Evolutionary conservation across 306 rosid species (phyloP), one percentile per base, ranked within the genome.

Genomic region (Dryas drummondii): DNA sequence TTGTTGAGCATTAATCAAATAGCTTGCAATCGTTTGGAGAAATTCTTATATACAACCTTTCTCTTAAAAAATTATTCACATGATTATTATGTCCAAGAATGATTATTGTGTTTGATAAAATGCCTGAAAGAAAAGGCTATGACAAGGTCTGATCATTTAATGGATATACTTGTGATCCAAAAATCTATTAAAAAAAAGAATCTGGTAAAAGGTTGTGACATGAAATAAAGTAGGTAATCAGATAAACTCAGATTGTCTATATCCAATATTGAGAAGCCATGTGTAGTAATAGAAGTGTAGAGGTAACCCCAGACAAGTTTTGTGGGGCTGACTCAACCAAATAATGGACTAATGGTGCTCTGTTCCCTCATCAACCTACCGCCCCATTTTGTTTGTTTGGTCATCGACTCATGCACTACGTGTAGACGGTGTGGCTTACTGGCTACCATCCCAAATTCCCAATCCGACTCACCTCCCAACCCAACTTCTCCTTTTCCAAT

Each of bases 301-400:
- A 41, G 44, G 47, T 40, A 3, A 13, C 45, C 22, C 68, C 48
- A 40, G 15, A 40, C 68, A 4, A 5, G 45, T 27, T 10, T 32
- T 4, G 66, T 60, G 66, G 56, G 59, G 49, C 68, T 62, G 68
- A 62, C 46, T 60, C 42, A 59, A 13, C 68, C 16, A 11, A 37
- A 14, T 44, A 55, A 7, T 16, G 27, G 4, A n/a, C 1, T 17
- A 4, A 11, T 60, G 7, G 14, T 2, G 42, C 16, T 37, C n/a
- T 60, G 66, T 32, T 13, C 45, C 46, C n/a, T 27, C 65, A 12
- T 32, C 19, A 62, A 62, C 26, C 13, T 0, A 40, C 68, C 68
- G 49, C 49, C 55, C 55, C n/a, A 51, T 63, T 63, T 14, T 16
- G 13, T 1, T 14, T 37, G 11, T 6, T 37, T 32, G 19, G 51